Percentiles rank a stretch among this genome's conserved stretches.
Evolutionary conservation across 805 yeast species (phyloP).

Genomic region (Allodekkera sacchari): DNA sequence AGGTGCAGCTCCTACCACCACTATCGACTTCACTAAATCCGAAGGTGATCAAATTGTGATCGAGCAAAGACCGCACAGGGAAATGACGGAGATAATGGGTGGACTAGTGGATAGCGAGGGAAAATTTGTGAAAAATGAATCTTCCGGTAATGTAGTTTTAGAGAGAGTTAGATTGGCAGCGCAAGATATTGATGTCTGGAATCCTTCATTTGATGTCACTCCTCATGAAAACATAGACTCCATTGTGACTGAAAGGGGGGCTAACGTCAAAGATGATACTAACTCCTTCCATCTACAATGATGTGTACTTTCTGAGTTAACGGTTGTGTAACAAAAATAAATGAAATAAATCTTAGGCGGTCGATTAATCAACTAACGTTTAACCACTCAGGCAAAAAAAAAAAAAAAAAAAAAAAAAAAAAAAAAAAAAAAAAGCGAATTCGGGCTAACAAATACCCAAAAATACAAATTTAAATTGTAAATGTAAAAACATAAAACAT

Average conservation of each 20-base stretch:
- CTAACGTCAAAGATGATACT: slow-evolving; percentile 36
- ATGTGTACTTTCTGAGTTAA: slow-evolving; percentile 1
- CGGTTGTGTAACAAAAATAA: neutral
- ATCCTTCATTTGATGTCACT: slow-evolving; percentile 93
- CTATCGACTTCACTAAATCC: slow-evolving; percentile 62
- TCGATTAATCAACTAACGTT: slow-evolving; percentile 1
- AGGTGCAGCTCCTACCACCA: slow-evolving; percentile 93
- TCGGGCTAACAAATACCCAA: too few species aligned
- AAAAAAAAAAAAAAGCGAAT: slow-evolving; percentile 1
- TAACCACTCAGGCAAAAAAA: neutral
- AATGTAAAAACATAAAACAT: neutral
- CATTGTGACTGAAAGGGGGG: slow-evolving; percentile 77
- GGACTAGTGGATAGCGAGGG: slow-evolving; percentile 34
- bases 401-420: neutral
- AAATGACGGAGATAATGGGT: slow-evolving; percentile 72
- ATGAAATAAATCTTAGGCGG: slow-evolving; percentile 2
- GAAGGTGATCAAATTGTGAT: slow-evolving; percentile 73
- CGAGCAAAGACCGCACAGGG: slow-evolving; percentile 80
- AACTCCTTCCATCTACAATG: slow-evolving; percentile 38
- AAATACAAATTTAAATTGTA: neutral
- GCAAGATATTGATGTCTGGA: slow-evolving; percentile 81
- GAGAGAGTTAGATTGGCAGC: slow-evolving; percentile 75
- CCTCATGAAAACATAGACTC: slow-evolving; percentile 78
- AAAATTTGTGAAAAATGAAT: slow-evolving; percentile 21
- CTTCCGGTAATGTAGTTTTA: slow-evolving; percentile 16